These are phyloP conservation scores for Rhizophora mangle DNA, from an alignment of 345 rosid genomes.

Conservation along the genomic window DNA sequence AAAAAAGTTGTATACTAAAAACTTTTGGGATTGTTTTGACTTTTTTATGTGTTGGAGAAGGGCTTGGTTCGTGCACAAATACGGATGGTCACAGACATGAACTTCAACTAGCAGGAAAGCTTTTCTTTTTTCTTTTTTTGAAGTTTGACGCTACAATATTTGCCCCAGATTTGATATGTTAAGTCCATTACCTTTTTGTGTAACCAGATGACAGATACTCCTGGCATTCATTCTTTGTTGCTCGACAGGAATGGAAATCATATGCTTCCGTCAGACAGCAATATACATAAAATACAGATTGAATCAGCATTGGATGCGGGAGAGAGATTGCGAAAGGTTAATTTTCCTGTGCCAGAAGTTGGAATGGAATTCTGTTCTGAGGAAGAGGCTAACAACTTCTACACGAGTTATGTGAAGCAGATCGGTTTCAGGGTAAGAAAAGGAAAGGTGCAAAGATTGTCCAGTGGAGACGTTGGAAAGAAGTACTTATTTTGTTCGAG, in stretches of 20 bases:
- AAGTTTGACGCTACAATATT: too few species aligned
- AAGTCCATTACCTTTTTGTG: neutral
- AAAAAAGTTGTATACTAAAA: too few species aligned
- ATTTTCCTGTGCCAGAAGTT: slow-evolving; percentile 3
- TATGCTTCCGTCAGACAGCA: neutral
- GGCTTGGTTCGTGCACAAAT: too few species aligned
- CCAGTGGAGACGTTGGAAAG: slow-evolving; percentile 12
- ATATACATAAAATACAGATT: neutral
- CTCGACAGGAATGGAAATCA: neutral
- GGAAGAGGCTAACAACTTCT: slow-evolving; percentile 18
- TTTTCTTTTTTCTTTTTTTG: too few species aligned
- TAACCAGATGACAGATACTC: slow-evolving; percentile 2
- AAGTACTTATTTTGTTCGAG: slow-evolving; percentile 15
- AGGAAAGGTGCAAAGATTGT: slow-evolving; percentile 12
- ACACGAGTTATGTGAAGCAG: slow-evolving; percentile 15
- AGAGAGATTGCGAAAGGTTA: neutral
- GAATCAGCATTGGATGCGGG: neutral
- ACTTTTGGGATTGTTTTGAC: too few species aligned
- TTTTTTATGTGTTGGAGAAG: too few species aligned
- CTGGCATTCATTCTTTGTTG: neutral
- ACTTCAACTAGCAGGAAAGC: too few species aligned
- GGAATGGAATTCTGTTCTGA: slow-evolving; percentile 22
- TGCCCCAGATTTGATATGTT: neutral
- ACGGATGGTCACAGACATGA: too few species aligned
- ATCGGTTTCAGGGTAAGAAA: slow-evolving; percentile 25